Conservation (phyloP, 225 moss, liverwort and hornwort species). For the Climacium dendroides region DNA sequence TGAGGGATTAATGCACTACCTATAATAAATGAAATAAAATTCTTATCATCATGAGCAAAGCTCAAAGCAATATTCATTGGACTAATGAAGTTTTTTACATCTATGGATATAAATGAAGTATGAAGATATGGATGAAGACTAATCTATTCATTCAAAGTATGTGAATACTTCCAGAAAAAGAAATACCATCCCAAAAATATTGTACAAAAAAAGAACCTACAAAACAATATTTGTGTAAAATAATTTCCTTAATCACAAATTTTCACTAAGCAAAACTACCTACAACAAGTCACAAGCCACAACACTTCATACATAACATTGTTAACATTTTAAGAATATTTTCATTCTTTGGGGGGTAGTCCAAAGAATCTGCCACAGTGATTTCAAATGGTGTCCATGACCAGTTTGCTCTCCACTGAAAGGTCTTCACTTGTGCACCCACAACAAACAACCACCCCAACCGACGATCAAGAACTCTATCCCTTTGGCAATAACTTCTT, state of each 20-base stretch:
- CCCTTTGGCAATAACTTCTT: fast-evolving
- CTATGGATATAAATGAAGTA: fast-evolving
- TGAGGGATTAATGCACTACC: too few relatives aligned
- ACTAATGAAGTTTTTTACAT: too few relatives aligned
- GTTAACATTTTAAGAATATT: not conserved
- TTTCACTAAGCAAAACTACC: not conserved
- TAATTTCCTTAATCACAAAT: not conserved
- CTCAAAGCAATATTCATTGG: not conserved
- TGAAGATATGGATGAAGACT: not conserved
- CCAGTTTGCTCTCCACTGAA: not conserved
- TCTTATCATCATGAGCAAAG: fast-evolving
- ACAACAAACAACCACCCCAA: fast-evolving
- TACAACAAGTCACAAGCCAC: fast-evolving
- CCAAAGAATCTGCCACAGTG: fast-evolving
- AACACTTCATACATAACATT: not conserved
- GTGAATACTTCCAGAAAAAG: not conserved
- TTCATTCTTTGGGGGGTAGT: fast-evolving
- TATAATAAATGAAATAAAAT: not conserved
- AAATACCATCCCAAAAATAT: too few relatives aligned
- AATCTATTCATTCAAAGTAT: not conserved
- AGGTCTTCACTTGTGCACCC: fast-evolving
- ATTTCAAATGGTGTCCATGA: not conserved
- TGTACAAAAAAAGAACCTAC: not conserved
- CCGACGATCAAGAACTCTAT: fast-evolving
- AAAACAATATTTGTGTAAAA: not conserved